Conservation (phyloP, 805 yeast species). For the Monosporozyma solicola region DNA sequence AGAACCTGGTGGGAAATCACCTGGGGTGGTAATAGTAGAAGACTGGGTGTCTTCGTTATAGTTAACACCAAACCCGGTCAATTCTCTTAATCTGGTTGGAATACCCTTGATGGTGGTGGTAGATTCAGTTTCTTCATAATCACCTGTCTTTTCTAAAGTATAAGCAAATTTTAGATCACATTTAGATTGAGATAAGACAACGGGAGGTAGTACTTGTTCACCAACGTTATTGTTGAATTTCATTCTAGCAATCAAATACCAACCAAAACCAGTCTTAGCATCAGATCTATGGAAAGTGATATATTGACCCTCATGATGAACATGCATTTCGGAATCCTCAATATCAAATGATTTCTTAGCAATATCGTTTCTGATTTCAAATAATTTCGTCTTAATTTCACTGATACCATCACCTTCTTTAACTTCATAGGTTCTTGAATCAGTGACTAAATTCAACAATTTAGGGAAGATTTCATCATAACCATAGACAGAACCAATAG, state of each 20-base stretch:
- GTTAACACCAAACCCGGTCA: slow-evolving; percentile 43
- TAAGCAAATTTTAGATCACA: slow-evolving; percentile 53
- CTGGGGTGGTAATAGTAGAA: slow-evolving; percentile 51
- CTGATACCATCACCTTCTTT: slow-evolving; percentile 55
- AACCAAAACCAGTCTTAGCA: slow-evolving; percentile 78
- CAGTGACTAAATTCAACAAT: slow-evolving; percentile 71
- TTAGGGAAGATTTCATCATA: slow-evolving; percentile 87
- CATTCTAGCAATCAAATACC: slow-evolving; percentile 79
- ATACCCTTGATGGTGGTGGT: slow-evolving; percentile 46
- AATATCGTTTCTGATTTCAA: slow-evolving; percentile 47
- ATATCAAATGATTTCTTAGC: slow-evolving; percentile 38
- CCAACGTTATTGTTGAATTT: slow-evolving; percentile 47
- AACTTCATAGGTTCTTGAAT: slow-evolving; percentile 51
- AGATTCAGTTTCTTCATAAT: slow-evolving; percentile 29
- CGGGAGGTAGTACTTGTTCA: slow-evolving; percentile 49
- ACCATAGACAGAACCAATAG: slow-evolving; percentile 91
- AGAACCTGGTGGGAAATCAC: slow-evolving; percentile 77
- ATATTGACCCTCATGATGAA: slow-evolving; percentile 88
- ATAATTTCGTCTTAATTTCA: slow-evolving; percentile 52
- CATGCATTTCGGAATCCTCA: slow-evolving; percentile 80
- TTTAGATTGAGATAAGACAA: slow-evolving; percentile 49
- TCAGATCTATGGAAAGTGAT: slow-evolving; percentile 84
- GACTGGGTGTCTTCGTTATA: slow-evolving; percentile 35
- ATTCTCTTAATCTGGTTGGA: slow-evolving; percentile 50
- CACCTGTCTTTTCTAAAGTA: slow-evolving; percentile 45